Conservation (phyloP, 2,329 filamentous ascomycete species). For the Hymenoscyphus fraxineus region DNA sequence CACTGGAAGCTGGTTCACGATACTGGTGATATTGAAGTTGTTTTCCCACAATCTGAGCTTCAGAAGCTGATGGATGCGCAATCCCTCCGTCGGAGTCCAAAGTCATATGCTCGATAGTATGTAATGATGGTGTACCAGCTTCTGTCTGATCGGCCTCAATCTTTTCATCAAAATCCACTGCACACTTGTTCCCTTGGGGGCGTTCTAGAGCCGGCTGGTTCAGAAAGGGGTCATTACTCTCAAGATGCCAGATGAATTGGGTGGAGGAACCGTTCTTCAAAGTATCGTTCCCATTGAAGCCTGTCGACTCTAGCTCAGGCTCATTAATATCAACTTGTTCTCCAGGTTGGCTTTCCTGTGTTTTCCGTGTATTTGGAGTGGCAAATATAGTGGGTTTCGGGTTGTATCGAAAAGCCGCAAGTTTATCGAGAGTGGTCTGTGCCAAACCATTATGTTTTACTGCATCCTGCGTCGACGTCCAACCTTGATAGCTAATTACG, state of each 20-base stretch:
- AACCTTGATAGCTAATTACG: conserved; percentile 23
- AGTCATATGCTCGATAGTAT: neutral
- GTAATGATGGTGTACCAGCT: neutral
- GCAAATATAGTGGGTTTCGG: neutral
- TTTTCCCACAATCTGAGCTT: neutral
- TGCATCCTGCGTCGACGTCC: conserved; percentile 29
- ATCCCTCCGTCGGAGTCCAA: neutral
- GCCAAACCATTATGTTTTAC: conserved; percentile 21
- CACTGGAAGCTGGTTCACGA: conserved; percentile 14
- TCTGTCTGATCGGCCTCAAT: neutral
- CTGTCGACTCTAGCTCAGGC: neutral
- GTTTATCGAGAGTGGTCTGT: conserved; percentile 30
- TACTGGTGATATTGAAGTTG: neutral
- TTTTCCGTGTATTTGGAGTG: neutral
- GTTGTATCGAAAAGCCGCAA: conserved; percentile 24
- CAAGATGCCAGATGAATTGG: neutral
- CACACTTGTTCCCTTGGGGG: neutral
- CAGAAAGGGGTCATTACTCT: neutral
- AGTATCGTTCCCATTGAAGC: neutral
- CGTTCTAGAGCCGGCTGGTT: neutral
- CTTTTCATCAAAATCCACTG: neutral
- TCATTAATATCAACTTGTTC: neutral
- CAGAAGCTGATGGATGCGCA: neutral
- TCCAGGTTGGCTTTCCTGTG: neutral
- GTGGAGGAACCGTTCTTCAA: neutral